A percentile compares a stretch with the other conserved stretches of the same genome.
These are phyloP conservation scores for Mucor sp. DNA, from an alignment of 371 early-diverging fungal genomes.

Conservation along the genomic window DNA sequence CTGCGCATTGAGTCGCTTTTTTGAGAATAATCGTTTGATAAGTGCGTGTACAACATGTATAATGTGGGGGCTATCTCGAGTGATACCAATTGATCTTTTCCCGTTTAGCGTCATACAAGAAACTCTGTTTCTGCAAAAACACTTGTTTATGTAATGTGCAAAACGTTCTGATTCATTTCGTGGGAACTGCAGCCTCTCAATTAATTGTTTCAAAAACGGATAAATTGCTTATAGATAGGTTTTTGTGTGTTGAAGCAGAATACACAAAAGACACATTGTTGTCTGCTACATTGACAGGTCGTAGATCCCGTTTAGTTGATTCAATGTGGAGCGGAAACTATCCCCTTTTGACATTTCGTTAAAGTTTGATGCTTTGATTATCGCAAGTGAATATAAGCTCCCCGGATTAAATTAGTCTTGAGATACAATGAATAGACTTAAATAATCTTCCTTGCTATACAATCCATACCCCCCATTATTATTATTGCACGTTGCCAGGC, in stretches of 20 bases:
- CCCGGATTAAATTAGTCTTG: not conserved
- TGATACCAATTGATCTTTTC: not conserved
- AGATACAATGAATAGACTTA: not conserved
- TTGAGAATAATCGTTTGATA: not conserved
- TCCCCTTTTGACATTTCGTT: slow-evolving; percentile 5
- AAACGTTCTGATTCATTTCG: not conserved
- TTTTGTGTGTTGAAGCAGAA: not conserved
- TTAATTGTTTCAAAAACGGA: not conserved
- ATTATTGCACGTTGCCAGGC: not conserved
- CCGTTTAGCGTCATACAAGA: not conserved
- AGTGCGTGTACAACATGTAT: not conserved
- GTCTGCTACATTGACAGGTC: not conserved
- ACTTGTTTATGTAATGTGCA: not conserved
- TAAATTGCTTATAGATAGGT: not conserved
- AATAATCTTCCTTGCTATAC: not conserved
- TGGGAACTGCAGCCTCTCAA: not conserved
- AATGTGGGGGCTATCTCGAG: not conserved
- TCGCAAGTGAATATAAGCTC: not conserved
- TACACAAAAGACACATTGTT: not conserved
- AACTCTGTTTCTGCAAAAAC: not conserved
- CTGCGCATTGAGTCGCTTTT: not conserved
- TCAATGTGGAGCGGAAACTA: slow-evolving; percentile 10
- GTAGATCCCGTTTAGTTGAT: not conserved
- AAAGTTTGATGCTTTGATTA: not conserved
- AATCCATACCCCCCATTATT: not conserved